Evolutionary conservation across 257 asterid genomes (phyloP).

Genomic region (Capsicum chinense): DNA sequence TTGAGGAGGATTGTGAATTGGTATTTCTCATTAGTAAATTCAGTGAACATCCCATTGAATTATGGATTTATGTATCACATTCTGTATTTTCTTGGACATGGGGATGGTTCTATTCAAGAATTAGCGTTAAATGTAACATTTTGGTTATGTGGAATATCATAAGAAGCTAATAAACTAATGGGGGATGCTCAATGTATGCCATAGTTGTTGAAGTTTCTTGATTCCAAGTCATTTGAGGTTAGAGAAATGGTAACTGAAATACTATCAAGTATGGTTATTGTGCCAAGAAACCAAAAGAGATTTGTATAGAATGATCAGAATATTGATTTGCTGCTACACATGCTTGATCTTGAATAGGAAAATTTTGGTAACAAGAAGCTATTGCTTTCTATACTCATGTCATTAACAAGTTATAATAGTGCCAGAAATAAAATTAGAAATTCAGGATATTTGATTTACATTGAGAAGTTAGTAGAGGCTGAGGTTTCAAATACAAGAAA

Average conservation of each 20-base stretch:
- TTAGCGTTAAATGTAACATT: conserved; percentile 75
- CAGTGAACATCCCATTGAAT: conserved; percentile 44
- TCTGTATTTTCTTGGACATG: conserved; percentile 61
- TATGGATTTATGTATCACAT: conserved; percentile 68
- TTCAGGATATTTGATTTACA: conserved; percentile 70
- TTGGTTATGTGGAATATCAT: conserved; percentile 81
- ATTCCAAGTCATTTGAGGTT: conserved; percentile 63
- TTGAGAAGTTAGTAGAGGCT: conserved; percentile 78
- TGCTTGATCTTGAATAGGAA: conserved; percentile 68
- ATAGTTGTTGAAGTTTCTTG: conserved; percentile 67
- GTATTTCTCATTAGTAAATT: conserved; percentile 50
- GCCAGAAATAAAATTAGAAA: conserved; percentile 82
- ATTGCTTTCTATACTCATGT: conserved; percentile 75
- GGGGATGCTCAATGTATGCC: conserved; percentile 88
- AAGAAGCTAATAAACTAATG: conserved; percentile 83
- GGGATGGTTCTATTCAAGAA: conserved; percentile 74
- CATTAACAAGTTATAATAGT: conserved; percentile 64
- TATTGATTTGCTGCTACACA: conserved; percentile 59
- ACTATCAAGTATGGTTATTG: conserved; percentile 66
- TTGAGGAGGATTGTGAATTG: conserved; percentile 66
- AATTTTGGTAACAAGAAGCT: conserved; percentile 68
- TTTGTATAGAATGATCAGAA: conserved; percentile 74
- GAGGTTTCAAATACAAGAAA: conserved; percentile 83
- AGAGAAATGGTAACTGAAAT: conserved; percentile 85
- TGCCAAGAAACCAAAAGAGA: conserved; percentile 67